Conservation (phyloP, 768 basidiomycete species). For the Panaeolus cyanescens region DNA sequence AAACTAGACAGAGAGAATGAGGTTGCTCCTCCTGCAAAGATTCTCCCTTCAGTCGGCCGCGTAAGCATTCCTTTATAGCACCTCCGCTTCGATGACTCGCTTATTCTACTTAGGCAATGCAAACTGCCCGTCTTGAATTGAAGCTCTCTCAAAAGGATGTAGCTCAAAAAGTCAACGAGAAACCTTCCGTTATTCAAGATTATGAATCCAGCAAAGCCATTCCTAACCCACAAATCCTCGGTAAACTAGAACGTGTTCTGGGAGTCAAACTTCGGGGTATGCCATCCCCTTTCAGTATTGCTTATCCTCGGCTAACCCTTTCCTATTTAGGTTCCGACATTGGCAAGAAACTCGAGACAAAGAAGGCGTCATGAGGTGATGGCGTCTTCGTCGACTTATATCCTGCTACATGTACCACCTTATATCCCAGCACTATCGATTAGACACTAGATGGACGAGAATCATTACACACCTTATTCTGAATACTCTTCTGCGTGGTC, state of each 20-base stretch:
- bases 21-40: constrained; percentile 87
- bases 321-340: constrained; percentile 63
- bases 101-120: constrained; percentile 62
- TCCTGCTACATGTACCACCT: background rate
- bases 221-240: constrained; percentile 83
- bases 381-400: constrained; percentile 4
- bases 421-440: background rate
- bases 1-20: constrained; percentile 96
- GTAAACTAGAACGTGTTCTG: constrained; percentile 84
- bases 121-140: constrained; percentile 75
- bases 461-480: background rate
- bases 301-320: constrained; percentile 10
- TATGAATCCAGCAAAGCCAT: constrained; percentile 89
- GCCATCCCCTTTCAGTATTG: constrained; percentile 21
- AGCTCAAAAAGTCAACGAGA: constrained; percentile 92
- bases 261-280: constrained; percentile 88
- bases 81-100: constrained; percentile 11
- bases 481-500: background rate
- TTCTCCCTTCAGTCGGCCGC: constrained; percentile 71
- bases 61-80: constrained; percentile 33
- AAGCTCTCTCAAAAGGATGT: constrained; percentile 90
- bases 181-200: constrained; percentile 84
- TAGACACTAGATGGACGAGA: background rate
- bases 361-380: constrained; percentile 44
- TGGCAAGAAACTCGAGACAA: constrained; percentile 85